phyloP scores from a whole-genome alignment of 108 stramenopile species.

The Epipyxis sp. region DNA sequence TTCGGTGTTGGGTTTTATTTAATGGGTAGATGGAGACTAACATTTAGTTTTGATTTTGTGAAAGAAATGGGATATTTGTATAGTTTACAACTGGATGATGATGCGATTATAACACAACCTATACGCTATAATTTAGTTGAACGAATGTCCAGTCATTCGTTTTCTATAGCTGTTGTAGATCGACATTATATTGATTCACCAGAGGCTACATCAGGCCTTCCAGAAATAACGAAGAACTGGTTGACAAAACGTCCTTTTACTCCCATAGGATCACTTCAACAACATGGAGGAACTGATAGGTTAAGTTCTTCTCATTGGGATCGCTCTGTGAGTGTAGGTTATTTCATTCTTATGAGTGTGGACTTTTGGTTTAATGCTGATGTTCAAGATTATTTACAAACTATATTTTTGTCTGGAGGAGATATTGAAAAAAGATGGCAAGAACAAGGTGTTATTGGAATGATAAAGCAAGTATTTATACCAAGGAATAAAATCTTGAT shows the following conservation, averaged over 20 bases:
- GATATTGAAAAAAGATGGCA: conserved; percentile 17
- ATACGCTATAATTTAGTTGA: conserved; percentile 1
- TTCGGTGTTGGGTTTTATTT: conserved; percentile 3
- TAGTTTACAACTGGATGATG: conserved; percentile 18
- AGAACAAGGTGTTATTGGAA: conserved; percentile 1
- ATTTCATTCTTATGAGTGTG: background rate
- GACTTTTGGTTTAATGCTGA: background rate
- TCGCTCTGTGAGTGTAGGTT: background rate
- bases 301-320: too few relatives aligned
- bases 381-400: background rate
- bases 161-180: background rate
- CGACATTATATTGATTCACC: background rate
- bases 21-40: conserved; percentile 8
- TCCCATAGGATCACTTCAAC: background rate
- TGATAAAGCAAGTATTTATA: background rate
- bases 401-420: background rate
- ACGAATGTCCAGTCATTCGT: background rate
- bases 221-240: background rate
- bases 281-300: conserved; percentile 5
- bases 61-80: conserved; percentile 2
- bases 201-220: background rate
- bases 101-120: background rate
- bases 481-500: background rate
- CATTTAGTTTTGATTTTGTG: conserved; percentile 16
- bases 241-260: background rate